Evolutionary conservation across 2,329 filamentous ascomycete genomes (phyloP).

Genomic region (Phoma herbarum): DNA sequence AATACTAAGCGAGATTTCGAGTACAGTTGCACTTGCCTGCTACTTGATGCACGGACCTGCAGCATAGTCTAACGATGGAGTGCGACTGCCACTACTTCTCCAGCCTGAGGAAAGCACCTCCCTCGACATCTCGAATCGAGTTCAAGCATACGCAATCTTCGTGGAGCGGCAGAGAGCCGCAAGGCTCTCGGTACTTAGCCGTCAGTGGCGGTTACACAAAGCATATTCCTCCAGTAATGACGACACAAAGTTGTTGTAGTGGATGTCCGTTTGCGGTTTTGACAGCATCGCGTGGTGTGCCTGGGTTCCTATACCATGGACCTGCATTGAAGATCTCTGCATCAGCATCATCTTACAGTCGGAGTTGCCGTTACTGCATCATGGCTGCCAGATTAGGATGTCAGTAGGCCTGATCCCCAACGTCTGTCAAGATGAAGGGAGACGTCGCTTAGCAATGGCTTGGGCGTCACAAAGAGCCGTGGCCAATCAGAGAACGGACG

Average conservation of each 20-base stretch:
- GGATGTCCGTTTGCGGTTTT: constrained; percentile 17
- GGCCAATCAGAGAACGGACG: constrained; percentile 3
- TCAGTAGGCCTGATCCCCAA: background rate
- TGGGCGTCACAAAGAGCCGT: background rate
- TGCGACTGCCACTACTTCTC: background rate
- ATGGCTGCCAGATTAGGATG: background rate
- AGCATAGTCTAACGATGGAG: background rate
- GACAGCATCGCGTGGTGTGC: constrained; percentile 20
- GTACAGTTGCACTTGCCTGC: constrained; percentile 5
- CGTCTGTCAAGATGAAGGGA: constrained; percentile 6
- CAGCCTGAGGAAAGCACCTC: background rate
- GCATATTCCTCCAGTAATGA: constrained; percentile 1
- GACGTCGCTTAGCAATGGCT: background rate
- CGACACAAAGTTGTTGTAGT: constrained; percentile 10
- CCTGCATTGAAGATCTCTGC: constrained; percentile 7
- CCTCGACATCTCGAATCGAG: background rate
- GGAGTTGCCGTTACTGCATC: constrained; percentile 4
- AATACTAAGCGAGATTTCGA: constrained; percentile 11
- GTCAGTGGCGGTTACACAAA: constrained; percentile 8
- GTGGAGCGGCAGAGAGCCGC: background rate
- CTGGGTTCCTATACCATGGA: constrained; percentile 12
- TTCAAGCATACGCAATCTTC: background rate
- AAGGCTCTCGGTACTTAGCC: background rate
- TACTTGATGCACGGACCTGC: constrained; percentile 3
- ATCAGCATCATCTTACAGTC: background rate